These are phyloP conservation scores for Fusarium nurragi DNA, from an alignment of 2,329 filamentous ascomycete species.

Conservation along the genomic window DNA sequence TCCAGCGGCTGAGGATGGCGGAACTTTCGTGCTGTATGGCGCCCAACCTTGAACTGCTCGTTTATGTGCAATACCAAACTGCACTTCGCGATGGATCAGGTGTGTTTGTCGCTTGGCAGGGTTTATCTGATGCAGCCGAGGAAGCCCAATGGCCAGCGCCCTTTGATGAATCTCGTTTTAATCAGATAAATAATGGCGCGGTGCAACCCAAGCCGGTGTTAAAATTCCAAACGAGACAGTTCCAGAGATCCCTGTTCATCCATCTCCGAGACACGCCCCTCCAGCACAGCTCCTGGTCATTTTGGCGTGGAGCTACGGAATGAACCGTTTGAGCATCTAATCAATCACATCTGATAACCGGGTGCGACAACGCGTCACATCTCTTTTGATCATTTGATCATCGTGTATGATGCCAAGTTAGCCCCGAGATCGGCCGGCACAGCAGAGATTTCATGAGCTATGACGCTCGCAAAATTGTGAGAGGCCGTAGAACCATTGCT, in stretches of 20 bases:
- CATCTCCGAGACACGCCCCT: conserved; percentile 7
- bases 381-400: conserved; percentile 5
- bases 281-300: not conserved
- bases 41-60: not conserved
- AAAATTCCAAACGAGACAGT: conserved; percentile 1
- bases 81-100: not conserved
- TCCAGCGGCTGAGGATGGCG: not conserved
- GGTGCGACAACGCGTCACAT: conserved; percentile 5
- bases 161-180: not conserved
- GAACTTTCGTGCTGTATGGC: not conserved
- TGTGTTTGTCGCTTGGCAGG: not conserved
- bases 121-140: conserved; percentile 32
- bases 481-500: too few relatives aligned
- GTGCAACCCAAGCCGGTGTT: conserved; percentile 20
- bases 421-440: conserved; percentile 27
- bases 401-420: conserved; percentile 14
- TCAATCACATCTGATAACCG: conserved; percentile 42
- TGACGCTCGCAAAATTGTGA: not conserved
- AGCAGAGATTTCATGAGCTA: conserved; percentile 21
- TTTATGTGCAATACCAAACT: conserved; percentile 14
- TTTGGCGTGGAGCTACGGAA: conserved; percentile 33
- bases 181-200: conserved; percentile 29
- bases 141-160: conserved; percentile 11
- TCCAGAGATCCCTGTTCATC: conserved; percentile 4
- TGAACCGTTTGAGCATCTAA: conserved; percentile 36